Percentiles rank a stretch among this genome's conserved stretches.
Conservation (phyloP, 2,329 filamentous ascomycete species). For the Colletotrichum sp. region DNA sequence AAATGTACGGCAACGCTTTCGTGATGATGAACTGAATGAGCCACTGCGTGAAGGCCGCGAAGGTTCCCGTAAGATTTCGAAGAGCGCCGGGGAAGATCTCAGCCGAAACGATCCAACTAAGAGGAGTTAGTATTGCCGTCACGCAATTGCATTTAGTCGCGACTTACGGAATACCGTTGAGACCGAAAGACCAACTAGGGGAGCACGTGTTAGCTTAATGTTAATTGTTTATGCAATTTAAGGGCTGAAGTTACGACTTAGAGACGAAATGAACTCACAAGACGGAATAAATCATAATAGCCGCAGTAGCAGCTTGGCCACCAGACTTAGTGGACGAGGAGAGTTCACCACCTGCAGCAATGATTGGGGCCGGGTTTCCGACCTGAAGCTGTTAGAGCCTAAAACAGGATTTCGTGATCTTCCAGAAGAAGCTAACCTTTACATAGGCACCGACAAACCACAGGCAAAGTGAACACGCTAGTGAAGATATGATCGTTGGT, state of each 20-base stretch:
- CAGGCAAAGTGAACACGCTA: slow-evolving; percentile 52
- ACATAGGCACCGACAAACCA: slow-evolving; percentile 60
- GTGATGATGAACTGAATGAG: slow-evolving; percentile 48
- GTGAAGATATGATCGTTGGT: slow-evolving; percentile 51
- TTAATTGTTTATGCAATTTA: background rate
- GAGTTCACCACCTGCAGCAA: slow-evolving; percentile 44
- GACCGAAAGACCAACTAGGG: slow-evolving; percentile 46
- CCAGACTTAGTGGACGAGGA: slow-evolving; percentile 48
- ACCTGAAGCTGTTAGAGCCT: slow-evolving; percentile 27
- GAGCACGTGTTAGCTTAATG: background rate
- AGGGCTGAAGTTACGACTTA: background rate
- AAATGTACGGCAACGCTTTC: slow-evolving; percentile 49
- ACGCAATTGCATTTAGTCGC: background rate
- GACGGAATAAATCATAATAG: slow-evolving; percentile 59
- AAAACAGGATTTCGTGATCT: background rate
- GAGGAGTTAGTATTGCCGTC: background rate
- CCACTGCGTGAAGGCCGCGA: slow-evolving; percentile 45
- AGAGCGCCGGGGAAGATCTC: slow-evolving; percentile 50
- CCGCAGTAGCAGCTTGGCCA: slow-evolving; percentile 57
- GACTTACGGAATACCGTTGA: slow-evolving; percentile 44
- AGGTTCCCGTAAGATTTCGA: slow-evolving; percentile 45
- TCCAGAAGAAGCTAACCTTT: slow-evolving; percentile 30
- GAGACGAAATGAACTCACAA: slow-evolving; percentile 43
- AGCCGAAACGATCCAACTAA: slow-evolving; percentile 45
- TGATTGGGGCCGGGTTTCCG: slow-evolving; percentile 50